Conservation (phyloP, 805 yeast species). For the Torulaspora franciscae region DNA sequence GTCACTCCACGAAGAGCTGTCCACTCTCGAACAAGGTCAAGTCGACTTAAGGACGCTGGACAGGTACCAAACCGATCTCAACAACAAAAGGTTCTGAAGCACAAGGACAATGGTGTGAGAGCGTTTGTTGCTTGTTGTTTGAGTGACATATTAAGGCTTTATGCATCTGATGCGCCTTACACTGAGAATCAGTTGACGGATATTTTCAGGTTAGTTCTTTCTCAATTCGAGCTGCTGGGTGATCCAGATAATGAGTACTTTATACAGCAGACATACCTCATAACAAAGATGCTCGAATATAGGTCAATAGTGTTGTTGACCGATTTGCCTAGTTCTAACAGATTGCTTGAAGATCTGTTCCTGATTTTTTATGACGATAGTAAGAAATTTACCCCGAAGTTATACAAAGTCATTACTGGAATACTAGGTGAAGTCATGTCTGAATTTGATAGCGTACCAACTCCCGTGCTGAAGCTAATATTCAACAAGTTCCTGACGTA, state of each 20-base stretch:
- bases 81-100: constrained; percentile 55
- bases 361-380: constrained; percentile 52
- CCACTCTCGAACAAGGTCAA: constrained; percentile 56
- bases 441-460: constrained; percentile 63
- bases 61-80: constrained; percentile 46
- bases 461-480: constrained; percentile 54
- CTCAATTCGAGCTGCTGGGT: constrained; percentile 53
- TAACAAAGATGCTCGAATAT: constrained; percentile 68
- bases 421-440: constrained; percentile 69
- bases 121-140: constrained; percentile 68
- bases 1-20: constrained; percentile 57
- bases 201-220: constrained; percentile 61
- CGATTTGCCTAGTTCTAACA: constrained; percentile 61
- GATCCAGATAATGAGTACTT: constrained; percentile 57
- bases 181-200: constrained; percentile 56
- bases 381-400: constrained; percentile 44
- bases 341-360: constrained; percentile 52
- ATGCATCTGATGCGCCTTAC: constrained; percentile 89
- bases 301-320: constrained; percentile 68
- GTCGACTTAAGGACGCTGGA: constrained; percentile 46
- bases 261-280: constrained; percentile 56
- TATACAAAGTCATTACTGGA: constrained; percentile 62
- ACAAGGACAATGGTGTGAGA: constrained; percentile 63
- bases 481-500: constrained; percentile 55
- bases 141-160: constrained; percentile 67